A percentile compares a stretch with the other conserved stretches of the same genome.
Evolutionary conservation across 2,329 filamentous ascomycete species (phyloP).

Genomic region (Magnaporthales sp.): DNA sequence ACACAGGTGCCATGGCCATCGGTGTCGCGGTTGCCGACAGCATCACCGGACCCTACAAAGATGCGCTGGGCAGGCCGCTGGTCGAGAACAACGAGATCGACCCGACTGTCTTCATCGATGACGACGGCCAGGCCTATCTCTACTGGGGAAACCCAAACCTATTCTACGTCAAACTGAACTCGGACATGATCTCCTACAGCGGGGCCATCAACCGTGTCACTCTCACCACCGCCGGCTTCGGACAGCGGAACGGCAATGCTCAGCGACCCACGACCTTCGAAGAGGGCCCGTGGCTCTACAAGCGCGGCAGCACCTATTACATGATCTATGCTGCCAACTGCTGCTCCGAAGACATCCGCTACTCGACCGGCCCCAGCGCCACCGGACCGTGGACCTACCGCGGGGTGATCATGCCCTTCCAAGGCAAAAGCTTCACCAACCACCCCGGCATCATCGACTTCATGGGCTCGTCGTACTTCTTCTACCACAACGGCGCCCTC

Average conservation of each 20-base stretch:
- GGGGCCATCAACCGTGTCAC: slow-evolving; percentile 13
- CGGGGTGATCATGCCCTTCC: slow-evolving; percentile 19
- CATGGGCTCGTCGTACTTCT: slow-evolving; percentile 20
- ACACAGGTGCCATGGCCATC: slow-evolving; percentile 17
- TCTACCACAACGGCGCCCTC: slow-evolving; percentile 24
- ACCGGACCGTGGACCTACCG: slow-evolving; percentile 22
- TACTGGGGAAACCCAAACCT: slow-evolving; percentile 29
- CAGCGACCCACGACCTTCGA: slow-evolving; percentile 15
- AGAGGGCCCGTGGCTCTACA: slow-evolving; percentile 23
- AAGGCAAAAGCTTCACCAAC: slow-evolving; percentile 20
- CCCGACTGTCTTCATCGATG: slow-evolving; percentile 27
- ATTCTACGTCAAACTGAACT: slow-evolving; percentile 28
- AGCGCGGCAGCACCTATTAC: slow-evolving; percentile 20
- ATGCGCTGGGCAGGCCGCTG: slow-evolving; percentile 24
- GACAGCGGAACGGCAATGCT: not conserved
- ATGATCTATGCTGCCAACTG: slow-evolving; percentile 20
- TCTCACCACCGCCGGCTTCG: slow-evolving; percentile 10
- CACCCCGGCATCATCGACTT: slow-evolving; percentile 20
- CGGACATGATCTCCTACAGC: slow-evolving; percentile 28
- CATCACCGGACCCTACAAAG: slow-evolving; percentile 24
- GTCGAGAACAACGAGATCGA: slow-evolving; percentile 25
- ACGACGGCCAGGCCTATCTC: slow-evolving; percentile 31
- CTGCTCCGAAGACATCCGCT: slow-evolving; percentile 21
- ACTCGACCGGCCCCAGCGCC: slow-evolving; percentile 17
- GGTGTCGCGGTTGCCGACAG: slow-evolving; percentile 25